phyloP scores from a whole-genome alignment of 805 yeast species.

The Kuraishia capsulata region DNA sequence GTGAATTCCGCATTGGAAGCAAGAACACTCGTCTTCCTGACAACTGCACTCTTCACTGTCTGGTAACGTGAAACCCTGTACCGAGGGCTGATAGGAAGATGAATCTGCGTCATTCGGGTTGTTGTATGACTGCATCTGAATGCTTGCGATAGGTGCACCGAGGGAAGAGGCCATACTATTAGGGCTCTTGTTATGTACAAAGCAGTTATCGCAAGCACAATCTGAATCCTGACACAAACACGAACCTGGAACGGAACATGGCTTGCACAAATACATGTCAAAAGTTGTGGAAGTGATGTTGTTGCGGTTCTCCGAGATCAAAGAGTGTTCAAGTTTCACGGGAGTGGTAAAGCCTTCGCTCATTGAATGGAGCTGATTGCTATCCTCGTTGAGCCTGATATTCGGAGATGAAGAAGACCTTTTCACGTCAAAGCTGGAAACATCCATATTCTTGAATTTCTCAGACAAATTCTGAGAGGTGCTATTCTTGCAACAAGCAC shows the following conservation, averaged over 20 bases:
- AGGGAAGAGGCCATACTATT: neutral
- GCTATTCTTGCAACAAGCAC: neutral
- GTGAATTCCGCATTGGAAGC: conserved; percentile 24
- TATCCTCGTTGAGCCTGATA: too few relatives aligned
- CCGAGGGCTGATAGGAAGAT: conserved; percentile 1
- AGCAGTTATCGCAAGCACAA: conserved; percentile 22
- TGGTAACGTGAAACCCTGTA: conserved; percentile 3
- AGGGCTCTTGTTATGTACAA: conserved; percentile 13
- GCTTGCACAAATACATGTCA: conserved; percentile 21
- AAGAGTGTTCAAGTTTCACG: neutral
- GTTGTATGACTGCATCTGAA: neutral
- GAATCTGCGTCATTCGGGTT: neutral
- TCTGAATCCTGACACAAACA: conserved; percentile 21
- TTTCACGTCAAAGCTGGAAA: too few relatives aligned
- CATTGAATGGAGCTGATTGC: too few relatives aligned
- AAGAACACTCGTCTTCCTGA: conserved; percentile 20
- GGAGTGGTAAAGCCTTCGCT: neutral
- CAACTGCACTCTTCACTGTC: conserved; percentile 19
- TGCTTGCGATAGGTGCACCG: neutral
- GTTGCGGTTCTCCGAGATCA: neutral
- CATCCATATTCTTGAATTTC: neutral
- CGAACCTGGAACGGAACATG: conserved; percentile 24
- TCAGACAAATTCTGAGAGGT: neutral
- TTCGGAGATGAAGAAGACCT: too few relatives aligned
- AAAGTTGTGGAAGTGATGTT: conserved; percentile 9